phyloP scores from a whole-genome alignment of 768 basidiomycete species.

The Suillus lakei region DNA sequence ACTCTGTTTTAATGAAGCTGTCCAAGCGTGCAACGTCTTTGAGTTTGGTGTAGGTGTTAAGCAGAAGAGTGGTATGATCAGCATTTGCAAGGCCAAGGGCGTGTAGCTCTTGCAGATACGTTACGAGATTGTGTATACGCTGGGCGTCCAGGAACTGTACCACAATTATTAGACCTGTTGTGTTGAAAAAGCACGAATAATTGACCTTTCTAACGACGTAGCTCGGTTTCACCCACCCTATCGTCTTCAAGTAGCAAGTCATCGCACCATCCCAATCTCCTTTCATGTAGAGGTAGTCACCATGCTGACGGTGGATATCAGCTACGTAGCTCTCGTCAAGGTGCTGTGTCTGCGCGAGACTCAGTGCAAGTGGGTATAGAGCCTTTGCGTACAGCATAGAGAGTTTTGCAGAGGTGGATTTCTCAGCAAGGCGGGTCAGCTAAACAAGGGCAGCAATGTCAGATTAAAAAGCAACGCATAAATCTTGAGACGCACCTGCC shows the following conservation, averaged over 20 bases:
- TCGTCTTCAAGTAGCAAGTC: conserved; percentile 89
- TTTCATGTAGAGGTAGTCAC: conserved; percentile 89
- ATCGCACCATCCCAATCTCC: conserved; percentile 94
- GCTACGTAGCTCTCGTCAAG: conserved; percentile 77
- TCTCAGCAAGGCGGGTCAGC: conserved; percentile 74
- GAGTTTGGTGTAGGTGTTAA: conserved; percentile 97
- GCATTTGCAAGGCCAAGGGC: conserved; percentile 88
- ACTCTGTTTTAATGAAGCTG: conserved; percentile 90
- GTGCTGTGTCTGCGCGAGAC: conserved; percentile 78
- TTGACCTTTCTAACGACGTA: conserved; percentile 95
- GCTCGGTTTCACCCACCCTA: conserved; percentile 88
- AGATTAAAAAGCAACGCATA: background rate
- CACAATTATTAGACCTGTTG: conserved; percentile 12
- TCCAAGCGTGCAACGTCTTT: conserved; percentile 90
- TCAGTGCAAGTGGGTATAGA: conserved; percentile 79
- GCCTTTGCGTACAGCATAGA: conserved; percentile 84
- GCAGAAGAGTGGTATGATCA: conserved; percentile 94
- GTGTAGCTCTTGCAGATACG: conserved; percentile 95
- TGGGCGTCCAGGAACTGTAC: conserved; percentile 93
- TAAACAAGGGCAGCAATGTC: conserved; percentile 28
- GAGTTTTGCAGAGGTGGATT: conserved; percentile 82
- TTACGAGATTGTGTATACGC: conserved; percentile 91
- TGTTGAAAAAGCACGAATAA: background rate
- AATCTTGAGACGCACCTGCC: conserved; percentile 55
- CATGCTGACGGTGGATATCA: conserved; percentile 89